These are phyloP conservation scores for Penicillium tannophilum DNA, from an alignment of 495 filamentous ascomycete genomes.

Conservation along the genomic window DNA sequence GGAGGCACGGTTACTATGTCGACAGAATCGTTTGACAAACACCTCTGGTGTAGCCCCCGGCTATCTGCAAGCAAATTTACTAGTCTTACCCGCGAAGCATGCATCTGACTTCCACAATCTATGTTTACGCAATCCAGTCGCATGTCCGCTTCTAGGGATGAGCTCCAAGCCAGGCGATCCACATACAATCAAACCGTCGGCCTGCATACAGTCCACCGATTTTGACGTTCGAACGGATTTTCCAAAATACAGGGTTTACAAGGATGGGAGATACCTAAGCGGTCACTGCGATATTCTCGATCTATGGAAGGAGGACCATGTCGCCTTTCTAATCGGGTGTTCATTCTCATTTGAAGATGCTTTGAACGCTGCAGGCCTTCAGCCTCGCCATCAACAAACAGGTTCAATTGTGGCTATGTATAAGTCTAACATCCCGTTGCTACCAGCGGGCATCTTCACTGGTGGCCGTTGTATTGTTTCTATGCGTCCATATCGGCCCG, in stretches of 20 bases:
- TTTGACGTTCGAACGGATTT: constrained; percentile 55
- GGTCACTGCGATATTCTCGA: constrained; percentile 37
- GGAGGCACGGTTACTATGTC: constrained; percentile 45
- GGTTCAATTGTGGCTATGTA: constrained; percentile 56
- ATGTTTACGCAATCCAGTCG: constrained; percentile 58
- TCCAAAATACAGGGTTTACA: constrained; percentile 56
- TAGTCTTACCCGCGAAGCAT: constrained; percentile 54
- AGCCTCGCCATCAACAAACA: constrained; percentile 44
- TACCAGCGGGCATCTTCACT: constrained; percentile 55
- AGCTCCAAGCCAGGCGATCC: constrained; percentile 23
- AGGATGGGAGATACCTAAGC: constrained; percentile 32
- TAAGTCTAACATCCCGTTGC: constrained; percentile 48
- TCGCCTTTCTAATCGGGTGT: constrained; percentile 61
- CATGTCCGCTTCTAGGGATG: constrained; percentile 56
- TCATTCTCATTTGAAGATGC: constrained; percentile 58
- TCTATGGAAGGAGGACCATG: constrained; percentile 53
- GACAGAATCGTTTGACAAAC: constrained; percentile 39
- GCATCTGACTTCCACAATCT: constrained; percentile 54
- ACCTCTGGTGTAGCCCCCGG: constrained; percentile 54
- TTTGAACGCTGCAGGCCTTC: constrained; percentile 44
- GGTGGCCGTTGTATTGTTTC: constrained; percentile 51
- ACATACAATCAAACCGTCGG: constrained; percentile 18
- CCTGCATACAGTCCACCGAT: constrained; percentile 31
- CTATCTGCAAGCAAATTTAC: constrained; percentile 59
- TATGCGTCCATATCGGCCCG: constrained; percentile 53